Evolutionary conservation across 768 basidiomycete genomes (phyloP), one percentile per base, ranked within the genome.

Genomic region (Tylopilus intermedius): DNA sequence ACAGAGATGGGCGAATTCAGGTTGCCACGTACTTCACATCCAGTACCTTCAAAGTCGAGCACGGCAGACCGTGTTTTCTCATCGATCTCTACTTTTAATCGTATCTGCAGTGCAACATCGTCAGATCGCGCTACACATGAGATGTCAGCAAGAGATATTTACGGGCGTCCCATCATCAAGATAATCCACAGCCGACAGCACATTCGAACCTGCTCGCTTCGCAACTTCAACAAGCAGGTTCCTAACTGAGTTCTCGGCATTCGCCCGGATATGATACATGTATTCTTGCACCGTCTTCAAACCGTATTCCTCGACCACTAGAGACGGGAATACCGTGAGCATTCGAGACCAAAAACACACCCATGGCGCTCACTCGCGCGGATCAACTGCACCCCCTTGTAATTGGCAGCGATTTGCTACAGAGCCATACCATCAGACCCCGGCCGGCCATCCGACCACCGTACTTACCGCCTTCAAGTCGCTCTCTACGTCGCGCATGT

Each of bases 371-470:
- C 65, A 90, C 89, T 80, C 42, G 83, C 82, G 62, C 87, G 86
- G 55, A 95, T 84, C 4, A 94, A 77, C 58, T 90, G 86, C 32
- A 90, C 83, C 11, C 92, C 94, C 71, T 94, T 94, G 69, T 93
- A 81, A 65, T 96, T 96, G 7, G 93, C 91, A 2, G 92, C 90
- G 56, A 94, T 86, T 90, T 94, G 92, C 90, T 92, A 43, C 30
- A 4, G 2, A 32, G 14, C 18, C 7, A 8, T 30, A 8, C 1
- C 13, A 10, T 60, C 22, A 50, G 49, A 5, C 26, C 26, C 18
- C 35, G 35, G 2, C 24, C 8, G 2, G 1, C 29, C 24, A 5
- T 8, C 18, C 22, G 42, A 43, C 27, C 18, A 15, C 37, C 26
- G 21, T 6, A 71, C 85, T 55, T 57, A 91, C 90, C 49, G 93